Conservation (phyloP, 345 rosid species). For the Iberis pinnata region DNA sequence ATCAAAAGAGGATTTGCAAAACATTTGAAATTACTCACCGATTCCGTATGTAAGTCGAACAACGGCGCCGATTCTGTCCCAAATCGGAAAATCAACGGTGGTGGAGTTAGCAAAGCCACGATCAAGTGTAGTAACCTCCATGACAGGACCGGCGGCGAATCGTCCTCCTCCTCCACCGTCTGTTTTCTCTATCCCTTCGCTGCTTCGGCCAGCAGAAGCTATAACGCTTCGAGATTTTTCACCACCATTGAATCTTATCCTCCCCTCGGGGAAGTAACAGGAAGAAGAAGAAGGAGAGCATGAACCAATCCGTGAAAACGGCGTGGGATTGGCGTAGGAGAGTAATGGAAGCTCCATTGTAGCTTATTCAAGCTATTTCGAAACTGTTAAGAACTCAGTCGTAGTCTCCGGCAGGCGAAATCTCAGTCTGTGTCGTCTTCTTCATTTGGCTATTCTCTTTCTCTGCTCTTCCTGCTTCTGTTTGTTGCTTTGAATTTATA, state of each 20-base stretch:
- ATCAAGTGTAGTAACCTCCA: conserved; percentile 78
- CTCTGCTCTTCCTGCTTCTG: not conserved
- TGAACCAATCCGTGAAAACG: conserved; percentile 32
- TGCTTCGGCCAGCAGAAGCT: conserved; percentile 41
- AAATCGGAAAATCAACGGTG: conserved; percentile 57
- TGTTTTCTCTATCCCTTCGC: conserved; percentile 46
- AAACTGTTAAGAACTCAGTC: conserved; percentile 10
- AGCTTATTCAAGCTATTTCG: not conserved
- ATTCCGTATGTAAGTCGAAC: conserved; percentile 85
- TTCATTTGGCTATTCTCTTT: not conserved
- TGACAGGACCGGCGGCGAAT: conserved; percentile 34
- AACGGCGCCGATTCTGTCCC: conserved; percentile 92
- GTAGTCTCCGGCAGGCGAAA: conserved; percentile 7
- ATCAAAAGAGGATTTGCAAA: too few species aligned
- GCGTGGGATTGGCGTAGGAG: conserved; percentile 27
- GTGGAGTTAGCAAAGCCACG: conserved; percentile 48
- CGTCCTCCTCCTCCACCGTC: conserved; percentile 30
- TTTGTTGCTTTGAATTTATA: conserved; percentile 6
- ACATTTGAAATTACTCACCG: conserved; percentile 41
- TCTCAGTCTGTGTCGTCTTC: conserved; percentile 12
- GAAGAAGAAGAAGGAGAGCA: conserved; percentile 25
- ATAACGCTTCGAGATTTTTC: conserved; percentile 28
- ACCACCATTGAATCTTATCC: conserved; percentile 25
- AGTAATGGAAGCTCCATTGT: conserved; percentile 46
- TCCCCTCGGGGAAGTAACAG: conserved; percentile 24